Base-by-base conservation (phyloP, 1,139 yeast species). In the Debaryomyces singareniensis region DNA sequence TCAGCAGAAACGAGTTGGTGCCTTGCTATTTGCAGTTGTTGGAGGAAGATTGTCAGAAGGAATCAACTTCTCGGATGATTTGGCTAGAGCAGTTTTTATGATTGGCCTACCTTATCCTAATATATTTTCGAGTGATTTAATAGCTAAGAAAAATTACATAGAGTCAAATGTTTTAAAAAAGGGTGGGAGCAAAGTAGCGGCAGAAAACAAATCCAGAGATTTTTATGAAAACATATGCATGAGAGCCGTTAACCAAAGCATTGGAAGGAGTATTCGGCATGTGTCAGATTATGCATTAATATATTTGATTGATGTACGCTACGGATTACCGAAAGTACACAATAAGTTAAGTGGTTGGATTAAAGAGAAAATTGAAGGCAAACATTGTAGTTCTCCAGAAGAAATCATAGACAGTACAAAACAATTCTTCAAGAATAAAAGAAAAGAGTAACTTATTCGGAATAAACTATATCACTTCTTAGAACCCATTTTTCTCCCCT, bases 21-120 rank as follows among this genome's bases (percentile, higher is more conserved):
- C 94, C 0, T 45, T 83, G 2, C 54, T 91, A 4, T 64, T 89
- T 18, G 78, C 96, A 0, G 95, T 91, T 1, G 95, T 91, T 11
- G 96, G 96, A 2, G 98, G 97, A 0, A 82, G 82, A 46, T 66
- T 91, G 62, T 85, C 96, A 0, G 98, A 89, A 53, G 98, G 98
- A 5, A 91, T 89, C 30, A 89, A 89, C 49, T 89, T 91, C 50
- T 75, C 89, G 3, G 93, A 87, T 48, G 75, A 81, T 26, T 58
- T 91, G 16, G 96, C 96, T 1, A 64, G 97, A 38, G 91, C 86
- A 0, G 93, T 91, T 0, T 61, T 86, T 2, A 81, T 91, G 84
- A 65, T 86, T 9, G 98, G 97, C 0, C 53, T 91, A 27, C 97
- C 98, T 2, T 91, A 73, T 45, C 96, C 98, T 0, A 89, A 87